phyloP scores from a whole-genome alignment of 139 green algal species.

The Deuterostichococcus epilithicus region DNA sequence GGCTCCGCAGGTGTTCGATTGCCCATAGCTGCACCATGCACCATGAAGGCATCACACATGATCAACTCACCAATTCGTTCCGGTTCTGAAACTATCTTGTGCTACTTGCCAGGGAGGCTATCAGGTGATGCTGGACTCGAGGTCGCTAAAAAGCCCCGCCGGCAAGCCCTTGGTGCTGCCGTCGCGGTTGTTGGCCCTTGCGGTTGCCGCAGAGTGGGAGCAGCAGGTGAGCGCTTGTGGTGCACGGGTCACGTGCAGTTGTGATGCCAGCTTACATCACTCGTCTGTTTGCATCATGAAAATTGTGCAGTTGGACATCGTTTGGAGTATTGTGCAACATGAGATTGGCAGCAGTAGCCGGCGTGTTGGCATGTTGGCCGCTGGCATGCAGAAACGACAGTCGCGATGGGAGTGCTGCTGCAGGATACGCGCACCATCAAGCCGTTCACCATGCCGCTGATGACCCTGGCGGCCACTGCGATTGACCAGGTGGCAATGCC shows the following conservation, averaged over 20 bases:
- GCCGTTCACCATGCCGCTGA: conserved; percentile 92
- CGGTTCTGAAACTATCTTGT: no score
- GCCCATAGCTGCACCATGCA: no score
- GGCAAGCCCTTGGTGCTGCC: conserved; percentile 63
- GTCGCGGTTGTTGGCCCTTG: conserved; percentile 60
- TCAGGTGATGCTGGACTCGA: conserved; percentile 56
- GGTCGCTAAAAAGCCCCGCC: conserved; percentile 68
- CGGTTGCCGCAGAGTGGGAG: conserved; percentile 90
- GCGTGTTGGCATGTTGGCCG: no score
- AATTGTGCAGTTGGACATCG: no score
- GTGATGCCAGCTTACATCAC: background rate
- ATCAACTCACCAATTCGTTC: no score
- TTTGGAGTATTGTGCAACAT: no score
- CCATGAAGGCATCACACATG: no score
- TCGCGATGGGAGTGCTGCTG: background rate
- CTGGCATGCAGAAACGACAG: no score
- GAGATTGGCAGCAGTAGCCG: no score
- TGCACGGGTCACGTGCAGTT: background rate
- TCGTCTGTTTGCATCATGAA: background rate
- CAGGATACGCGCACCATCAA: conserved; percentile 42
- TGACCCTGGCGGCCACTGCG: conserved; percentile 82
- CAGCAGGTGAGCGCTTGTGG: conserved; percentile 58
- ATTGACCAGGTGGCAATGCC: conserved; percentile 69
- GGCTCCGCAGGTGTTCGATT: no score
- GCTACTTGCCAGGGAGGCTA: conserved; percentile 46